Percentiles rank a stretch among this genome's conserved stretches.
These are phyloP conservation scores for Carex scoparia DNA, from an alignment of 176 grass and related monocot species.

Conservation along the genomic window DNA sequence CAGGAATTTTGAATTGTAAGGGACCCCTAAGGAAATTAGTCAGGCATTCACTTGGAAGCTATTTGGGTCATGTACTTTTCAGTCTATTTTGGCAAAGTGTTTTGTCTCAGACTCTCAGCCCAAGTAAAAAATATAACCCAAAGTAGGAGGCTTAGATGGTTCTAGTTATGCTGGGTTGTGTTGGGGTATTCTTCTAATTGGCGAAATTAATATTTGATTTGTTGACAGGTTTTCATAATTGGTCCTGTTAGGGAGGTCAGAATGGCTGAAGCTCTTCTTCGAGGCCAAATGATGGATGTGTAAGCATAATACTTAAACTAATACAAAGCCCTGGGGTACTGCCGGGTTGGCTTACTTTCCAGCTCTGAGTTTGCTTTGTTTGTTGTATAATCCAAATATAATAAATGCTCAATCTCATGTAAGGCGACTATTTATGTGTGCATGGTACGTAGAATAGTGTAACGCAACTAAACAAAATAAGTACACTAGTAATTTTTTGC, in stretches of 20 bases:
- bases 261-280: slow-evolving; percentile 80
- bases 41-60: neutral
- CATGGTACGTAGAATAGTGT: neutral
- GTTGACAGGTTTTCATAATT: slow-evolving; percentile 88
- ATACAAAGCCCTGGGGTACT: neutral
- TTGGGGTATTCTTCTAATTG: neutral
- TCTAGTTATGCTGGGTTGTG: neutral
- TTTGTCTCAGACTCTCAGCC: neutral
- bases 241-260: slow-evolving; percentile 71
- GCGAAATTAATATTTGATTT: neutral
- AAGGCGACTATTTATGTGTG: neutral
- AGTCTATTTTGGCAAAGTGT: neutral
- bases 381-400: neutral
- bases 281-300: slow-evolving; percentile 62
- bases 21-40: neutral
- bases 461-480: neutral
- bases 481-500: neutral
- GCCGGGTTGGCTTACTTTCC: neutral
- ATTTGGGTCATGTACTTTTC: neutral
- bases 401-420: neutral
- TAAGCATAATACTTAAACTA: slow-evolving; percentile 9
- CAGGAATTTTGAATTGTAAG: neutral
- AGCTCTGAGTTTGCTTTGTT: neutral
- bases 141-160: neutral
- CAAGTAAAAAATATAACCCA: neutral